These are phyloP conservation scores for Cercophora samala DNA, from an alignment of 495 filamentous ascomycete genomes.

Conservation along the genomic window DNA sequence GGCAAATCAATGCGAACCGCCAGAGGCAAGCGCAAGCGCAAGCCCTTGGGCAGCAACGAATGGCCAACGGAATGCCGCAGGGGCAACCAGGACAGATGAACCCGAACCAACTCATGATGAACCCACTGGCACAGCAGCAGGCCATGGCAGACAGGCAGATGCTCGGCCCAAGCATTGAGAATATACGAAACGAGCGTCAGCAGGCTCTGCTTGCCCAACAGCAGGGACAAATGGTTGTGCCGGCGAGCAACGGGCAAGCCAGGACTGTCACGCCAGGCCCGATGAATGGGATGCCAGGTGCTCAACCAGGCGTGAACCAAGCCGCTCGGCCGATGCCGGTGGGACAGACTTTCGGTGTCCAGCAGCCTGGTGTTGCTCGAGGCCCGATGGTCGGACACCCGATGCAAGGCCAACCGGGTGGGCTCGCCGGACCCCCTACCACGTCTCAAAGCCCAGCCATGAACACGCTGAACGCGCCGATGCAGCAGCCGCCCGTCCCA, in stretches of 20 bases:
- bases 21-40: slow-evolving; percentile 10
- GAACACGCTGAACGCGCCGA: slow-evolving; percentile 48
- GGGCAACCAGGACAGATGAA: slow-evolving; percentile 39
- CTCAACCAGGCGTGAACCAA: slow-evolving; percentile 37
- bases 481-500: slow-evolving; percentile 43
- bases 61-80: slow-evolving; percentile 26
- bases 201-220: slow-evolving; percentile 45
- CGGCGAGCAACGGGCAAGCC: slow-evolving; percentile 44
- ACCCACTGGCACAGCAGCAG: slow-evolving; percentile 34
- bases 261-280: slow-evolving; percentile 42
- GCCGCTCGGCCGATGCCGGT: slow-evolving; percentile 35
- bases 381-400: slow-evolving; percentile 33
- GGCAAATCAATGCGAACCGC: slow-evolving; percentile 1
- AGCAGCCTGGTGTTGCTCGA: slow-evolving; percentile 35
- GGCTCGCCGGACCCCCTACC: slow-evolving; percentile 39
- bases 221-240: slow-evolving; percentile 51
- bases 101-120: slow-evolving; percentile 30
- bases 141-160: slow-evolving; percentile 37
- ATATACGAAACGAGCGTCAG: slow-evolving; percentile 48
- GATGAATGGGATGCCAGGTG: slow-evolving; percentile 36
- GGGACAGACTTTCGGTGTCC: slow-evolving; percentile 38
- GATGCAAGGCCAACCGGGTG: slow-evolving; percentile 50
- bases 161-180: slow-evolving; percentile 44
- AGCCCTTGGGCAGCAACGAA: slow-evolving; percentile 24
- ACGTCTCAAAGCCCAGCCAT: slow-evolving; percentile 52